A percentile compares a stretch with the other conserved stretches of the same genome.
These are phyloP conservation scores for Solanum ahanhuiri DNA, from an alignment of 257 asterid species.

Conservation along the genomic window DNA sequence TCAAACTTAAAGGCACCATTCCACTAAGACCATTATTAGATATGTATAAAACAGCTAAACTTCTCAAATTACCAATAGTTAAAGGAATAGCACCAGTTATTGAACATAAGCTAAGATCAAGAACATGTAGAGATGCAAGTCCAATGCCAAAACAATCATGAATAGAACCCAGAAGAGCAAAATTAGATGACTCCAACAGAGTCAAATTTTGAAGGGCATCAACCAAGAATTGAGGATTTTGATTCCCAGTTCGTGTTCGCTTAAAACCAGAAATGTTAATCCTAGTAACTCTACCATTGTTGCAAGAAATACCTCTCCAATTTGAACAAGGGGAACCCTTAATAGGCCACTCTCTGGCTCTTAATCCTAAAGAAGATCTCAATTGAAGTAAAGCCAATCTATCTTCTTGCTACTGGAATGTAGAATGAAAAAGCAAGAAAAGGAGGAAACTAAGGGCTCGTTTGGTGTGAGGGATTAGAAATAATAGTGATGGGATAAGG, in stretches of 20 bases:
- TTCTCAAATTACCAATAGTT: slow-evolving; percentile 62
- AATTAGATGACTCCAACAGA: slow-evolving; percentile 39
- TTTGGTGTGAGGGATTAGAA: too few relatives aligned
- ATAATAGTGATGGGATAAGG: too few relatives aligned
- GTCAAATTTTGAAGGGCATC: slow-evolving; percentile 71
- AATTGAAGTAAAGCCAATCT: slow-evolving; percentile 54
- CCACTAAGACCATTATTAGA: slow-evolving; percentile 60
- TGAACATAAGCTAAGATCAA: slow-evolving; percentile 76
- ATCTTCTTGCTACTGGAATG: slow-evolving; percentile 45
- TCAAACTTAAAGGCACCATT: slow-evolving; percentile 50
- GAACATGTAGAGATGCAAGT: slow-evolving; percentile 50
- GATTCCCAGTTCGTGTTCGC: slow-evolving; percentile 55
- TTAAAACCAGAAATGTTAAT: slow-evolving; percentile 78
- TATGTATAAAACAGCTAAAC: slow-evolving; percentile 46
- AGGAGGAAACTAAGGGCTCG: slow-evolving; percentile 14
- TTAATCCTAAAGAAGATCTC: slow-evolving; percentile 88
- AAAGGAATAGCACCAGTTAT: slow-evolving; percentile 49
- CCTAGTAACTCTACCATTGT: slow-evolving; percentile 46
- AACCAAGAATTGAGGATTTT: slow-evolving; percentile 66
- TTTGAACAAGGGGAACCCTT: slow-evolving; percentile 56
- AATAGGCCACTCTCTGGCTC: slow-evolving; percentile 75
- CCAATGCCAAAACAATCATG: slow-evolving; percentile 65
- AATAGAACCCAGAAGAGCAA: slow-evolving; percentile 52
- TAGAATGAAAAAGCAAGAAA: slow-evolving; percentile 33
- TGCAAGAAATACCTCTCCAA: slow-evolving; percentile 71